These are phyloP conservation scores for Microbotryum lychnidis-dioicae DNA, from an alignment of 1,284 basidiomycete genomes.

Conservation along the genomic window DNA sequence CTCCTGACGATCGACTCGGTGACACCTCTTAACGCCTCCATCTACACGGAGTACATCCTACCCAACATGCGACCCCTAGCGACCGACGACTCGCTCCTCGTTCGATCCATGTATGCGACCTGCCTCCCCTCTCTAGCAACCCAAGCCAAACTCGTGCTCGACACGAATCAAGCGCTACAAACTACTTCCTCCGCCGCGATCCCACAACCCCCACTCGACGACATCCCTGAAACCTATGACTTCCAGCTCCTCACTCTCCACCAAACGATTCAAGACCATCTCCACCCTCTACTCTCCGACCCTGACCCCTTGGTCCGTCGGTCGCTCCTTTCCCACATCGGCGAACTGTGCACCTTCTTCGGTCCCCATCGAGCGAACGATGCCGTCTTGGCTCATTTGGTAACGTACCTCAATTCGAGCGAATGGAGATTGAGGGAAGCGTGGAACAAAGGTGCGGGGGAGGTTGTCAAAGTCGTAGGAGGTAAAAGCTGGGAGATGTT, in stretches of 20 bases:
- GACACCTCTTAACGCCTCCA: constrained; percentile 70
- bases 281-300: constrained; percentile 59
- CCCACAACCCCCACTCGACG: not conserved
- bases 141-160: constrained; percentile 72
- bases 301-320: constrained; percentile 49
- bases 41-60: constrained; percentile 91
- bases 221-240: constrained; percentile 64
- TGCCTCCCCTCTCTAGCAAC: constrained; percentile 77
- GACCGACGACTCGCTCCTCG: constrained; percentile 75
- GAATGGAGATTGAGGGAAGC: constrained; percentile 76
- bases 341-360: constrained; percentile 82
- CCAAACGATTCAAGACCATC: constrained; percentile 74
- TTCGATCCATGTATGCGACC: constrained; percentile 79
- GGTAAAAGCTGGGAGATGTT: constrained; percentile 76
- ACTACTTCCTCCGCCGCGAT: constrained; percentile 38
- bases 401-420: constrained; percentile 93
- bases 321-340: constrained; percentile 61
- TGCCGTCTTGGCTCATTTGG: constrained; percentile 90
- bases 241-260: constrained; percentile 76
- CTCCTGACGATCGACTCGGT: constrained; percentile 77
- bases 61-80: constrained; percentile 78
- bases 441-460: constrained; percentile 92
- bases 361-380: constrained; percentile 90
- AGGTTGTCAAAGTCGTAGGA: constrained; percentile 85
- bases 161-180: constrained; percentile 83